Evolutionary conservation across 306 rosid species (phyloP).

Genomic region (cucumber (Cucumis sativus)): Cucumber_9930_V3 NC_026657.2:9119001-9119500

Average conservation of each 20-base stretch:
- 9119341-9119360: slow-evolving; percentile 62
- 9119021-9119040: slow-evolving; percentile 32
- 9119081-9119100: slow-evolving; percentile 67
- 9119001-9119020: slow-evolving; percentile 69
- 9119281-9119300: slow-evolving; percentile 70
- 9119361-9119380: slow-evolving; percentile 48
- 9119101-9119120: slow-evolving; percentile 75
- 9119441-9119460: slow-evolving; percentile 84
- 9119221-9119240: slow-evolving; percentile 55
- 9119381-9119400: slow-evolving; percentile 52
- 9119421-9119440: slow-evolving; percentile 69
- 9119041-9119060: slow-evolving; percentile 30
- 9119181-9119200: slow-evolving; percentile 76
- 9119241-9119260: slow-evolving; percentile 64
- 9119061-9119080: slow-evolving; percentile 75
- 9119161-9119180: slow-evolving; percentile 86
- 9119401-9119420: slow-evolving; percentile 33
- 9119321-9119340: slow-evolving; percentile 33
- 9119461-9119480: slow-evolving; percentile 80
- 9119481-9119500: slow-evolving; percentile 18
- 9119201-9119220: slow-evolving; percentile 57
- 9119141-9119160: slow-evolving; percentile 55
- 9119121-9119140: slow-evolving; percentile 33
- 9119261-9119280: slow-evolving; percentile 89
- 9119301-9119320: slow-evolving; percentile 35